Conservation (phyloP, 1,284 basidiomycete genomes). For the Chondrostereum purpureum region DNA sequence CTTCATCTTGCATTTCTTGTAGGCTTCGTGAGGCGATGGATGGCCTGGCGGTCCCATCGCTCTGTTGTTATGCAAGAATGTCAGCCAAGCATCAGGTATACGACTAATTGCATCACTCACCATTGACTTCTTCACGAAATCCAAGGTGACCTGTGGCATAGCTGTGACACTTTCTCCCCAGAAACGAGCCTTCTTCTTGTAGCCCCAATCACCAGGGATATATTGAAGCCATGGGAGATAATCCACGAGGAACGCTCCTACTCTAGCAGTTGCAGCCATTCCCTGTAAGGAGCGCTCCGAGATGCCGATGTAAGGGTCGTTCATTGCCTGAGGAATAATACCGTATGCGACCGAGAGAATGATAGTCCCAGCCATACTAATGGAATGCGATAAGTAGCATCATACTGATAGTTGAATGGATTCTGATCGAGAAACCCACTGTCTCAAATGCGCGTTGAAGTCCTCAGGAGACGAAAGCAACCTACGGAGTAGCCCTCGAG, state of each 20-base stretch:
- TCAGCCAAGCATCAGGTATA: not conserved
- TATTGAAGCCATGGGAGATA: conserved; percentile 11
- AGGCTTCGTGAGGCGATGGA: conserved; percentile 9
- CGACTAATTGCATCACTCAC: conserved; percentile 7
- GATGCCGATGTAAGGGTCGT: conserved; percentile 10
- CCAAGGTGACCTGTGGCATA: conserved; percentile 5
- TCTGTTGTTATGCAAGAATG: conserved; percentile 1
- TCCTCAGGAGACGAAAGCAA: not conserved
- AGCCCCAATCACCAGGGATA: conserved; percentile 8
- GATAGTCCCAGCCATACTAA: conserved; percentile 11
- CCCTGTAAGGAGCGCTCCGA: not conserved
- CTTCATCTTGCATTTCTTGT: conserved; percentile 2
- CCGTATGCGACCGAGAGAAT: conserved; percentile 13
- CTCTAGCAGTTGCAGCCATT: conserved; percentile 1
- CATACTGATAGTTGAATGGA: too few species aligned
- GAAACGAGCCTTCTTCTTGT: conserved; percentile 8
- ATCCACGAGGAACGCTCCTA: conserved; percentile 11
- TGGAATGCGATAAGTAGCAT: not conserved
- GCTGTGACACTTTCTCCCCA: conserved; percentile 1
- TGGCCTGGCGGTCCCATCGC: conserved; percentile 5
- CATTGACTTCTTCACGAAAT: conserved; percentile 7
- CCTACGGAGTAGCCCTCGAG: not conserved
- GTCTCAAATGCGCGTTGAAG: conserved; percentile 1
- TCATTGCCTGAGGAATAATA: conserved; percentile 5
- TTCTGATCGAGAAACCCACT: not conserved